These are phyloP conservation scores for Mucor racemosus DNA, from an alignment of 371 early-diverging fungal species.

Conservation along the genomic window DNA sequence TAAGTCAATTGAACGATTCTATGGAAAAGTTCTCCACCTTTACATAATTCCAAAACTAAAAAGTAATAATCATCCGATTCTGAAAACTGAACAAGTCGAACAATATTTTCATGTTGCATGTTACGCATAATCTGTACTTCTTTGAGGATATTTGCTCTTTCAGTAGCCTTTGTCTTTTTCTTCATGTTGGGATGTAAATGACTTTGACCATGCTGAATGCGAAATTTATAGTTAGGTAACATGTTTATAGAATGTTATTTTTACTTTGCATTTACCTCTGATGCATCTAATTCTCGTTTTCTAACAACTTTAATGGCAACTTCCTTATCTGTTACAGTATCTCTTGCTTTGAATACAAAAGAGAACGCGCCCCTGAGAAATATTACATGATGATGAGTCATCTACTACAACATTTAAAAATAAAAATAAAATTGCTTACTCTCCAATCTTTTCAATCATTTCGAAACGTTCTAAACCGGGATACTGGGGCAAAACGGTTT, in stretches of 20 bases:
- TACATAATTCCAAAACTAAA: constrained; percentile 82
- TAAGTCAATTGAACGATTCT: constrained; percentile 82
- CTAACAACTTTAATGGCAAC: constrained; percentile 87
- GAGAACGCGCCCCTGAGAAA: constrained; percentile 76
- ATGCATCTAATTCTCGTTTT: constrained; percentile 61
- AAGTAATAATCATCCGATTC: constrained; percentile 73
- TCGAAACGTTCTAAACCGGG: constrained; percentile 66
- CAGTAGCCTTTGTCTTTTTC: constrained; percentile 47
- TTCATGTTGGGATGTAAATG: constrained; percentile 52
- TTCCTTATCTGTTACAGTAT: constrained; percentile 55
- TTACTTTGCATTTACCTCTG: constrained; percentile 43
- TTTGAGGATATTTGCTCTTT: constrained; percentile 78
- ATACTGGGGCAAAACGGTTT: constrained; percentile 35
- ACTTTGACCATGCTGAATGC: constrained; percentile 17
- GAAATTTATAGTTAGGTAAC: not conserved
- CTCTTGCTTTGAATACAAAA: constrained; percentile 74
- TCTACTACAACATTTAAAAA: not conserved
- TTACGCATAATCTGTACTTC: constrained; percentile 89
- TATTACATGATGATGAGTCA: constrained; percentile 4
- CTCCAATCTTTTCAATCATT: constrained; percentile 69
- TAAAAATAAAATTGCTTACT: constrained; percentile 52
- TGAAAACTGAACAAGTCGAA: constrained; percentile 71
- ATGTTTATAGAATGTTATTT: not conserved
- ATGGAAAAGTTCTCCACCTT: constrained; percentile 89
- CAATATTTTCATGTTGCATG: constrained; percentile 81